Evolutionary conservation across 768 basidiomycete genomes (phyloP).

Genomic region (Podaxis carcinomalis): DNA sequence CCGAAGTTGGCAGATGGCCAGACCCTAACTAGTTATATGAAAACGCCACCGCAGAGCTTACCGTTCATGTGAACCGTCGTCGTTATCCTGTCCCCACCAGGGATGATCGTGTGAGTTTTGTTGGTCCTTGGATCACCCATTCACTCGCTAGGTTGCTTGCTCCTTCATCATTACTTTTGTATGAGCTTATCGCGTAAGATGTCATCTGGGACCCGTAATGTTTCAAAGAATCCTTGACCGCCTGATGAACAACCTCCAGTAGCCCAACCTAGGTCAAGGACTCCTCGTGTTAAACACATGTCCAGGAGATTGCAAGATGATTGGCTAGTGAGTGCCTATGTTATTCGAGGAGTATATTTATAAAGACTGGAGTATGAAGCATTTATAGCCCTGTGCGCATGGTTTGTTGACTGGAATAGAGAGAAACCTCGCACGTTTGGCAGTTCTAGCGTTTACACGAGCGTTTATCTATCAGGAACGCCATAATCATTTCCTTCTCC

Average conservation of each 20-base stretch:
- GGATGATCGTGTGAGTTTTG: neutral
- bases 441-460: neutral
- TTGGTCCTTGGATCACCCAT: neutral
- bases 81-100: neutral
- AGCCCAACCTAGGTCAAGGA: neutral
- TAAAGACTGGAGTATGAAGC: neutral
- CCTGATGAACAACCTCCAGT: neutral
- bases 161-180: neutral
- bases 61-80: neutral
- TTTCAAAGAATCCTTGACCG: neutral
- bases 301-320: neutral
- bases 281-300: neutral
- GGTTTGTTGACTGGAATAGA: neutral
- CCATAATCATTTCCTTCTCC: neutral
- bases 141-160: too few relatives aligned
- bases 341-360: slow-evolving; percentile 13
- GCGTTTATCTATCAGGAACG: neutral
- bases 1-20: too few relatives aligned
- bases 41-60: too few relatives aligned
- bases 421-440: neutral
- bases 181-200: neutral
- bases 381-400: neutral
- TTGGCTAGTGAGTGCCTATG: neutral
- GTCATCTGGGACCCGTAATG: neutral
- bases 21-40: too few relatives aligned